These are phyloP conservation scores for Crepidotus variabilis DNA, from an alignment of 768 basidiomycete genomes.

Conservation along the genomic window DNA sequence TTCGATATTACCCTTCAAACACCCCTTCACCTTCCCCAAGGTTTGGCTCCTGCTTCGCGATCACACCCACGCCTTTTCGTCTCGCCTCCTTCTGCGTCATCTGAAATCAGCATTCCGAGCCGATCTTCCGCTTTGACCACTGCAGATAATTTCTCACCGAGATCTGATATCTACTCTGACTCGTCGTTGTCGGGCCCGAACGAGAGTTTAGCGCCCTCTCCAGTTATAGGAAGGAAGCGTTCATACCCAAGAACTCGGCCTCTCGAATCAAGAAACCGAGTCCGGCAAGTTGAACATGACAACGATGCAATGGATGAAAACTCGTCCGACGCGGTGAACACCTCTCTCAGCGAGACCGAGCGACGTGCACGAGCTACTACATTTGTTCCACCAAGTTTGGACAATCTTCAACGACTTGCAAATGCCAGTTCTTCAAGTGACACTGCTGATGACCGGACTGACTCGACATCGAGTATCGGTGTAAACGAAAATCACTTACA, in stretches of 20 bases:
- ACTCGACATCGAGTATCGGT: conserved; percentile 2
- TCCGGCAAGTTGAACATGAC: conserved; percentile 18
- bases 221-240: conserved; percentile 41
- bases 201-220: conserved; percentile 21
- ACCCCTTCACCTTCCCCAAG: conserved; percentile 33
- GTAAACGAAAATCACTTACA: neutral
- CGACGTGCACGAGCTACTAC: neutral
- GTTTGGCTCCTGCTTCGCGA: conserved; percentile 19
- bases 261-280: conserved; percentile 14
- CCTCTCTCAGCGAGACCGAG: neutral
- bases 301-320: conserved; percentile 5
- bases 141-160: conserved; percentile 31
- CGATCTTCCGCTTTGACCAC: conserved; percentile 36
- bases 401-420: neutral
- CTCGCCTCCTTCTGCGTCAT: conserved; percentile 13
- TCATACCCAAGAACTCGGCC: conserved; percentile 24
- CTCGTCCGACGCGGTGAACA: conserved; percentile 12
- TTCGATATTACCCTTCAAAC: conserved; percentile 68
- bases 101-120: conserved; percentile 23
- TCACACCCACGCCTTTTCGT: conserved; percentile 13
- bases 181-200: conserved; percentile 32
- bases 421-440: neutral
- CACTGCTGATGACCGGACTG: conserved; percentile 7
- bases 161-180: conserved; percentile 38
- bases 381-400: neutral